A percentile compares a stretch with the other conserved stretches of the same genome.
Evolutionary conservation across 495 filamentous ascomycete genomes (phyloP).

Genomic region (Thermothielavioides terrestris): DNA sequence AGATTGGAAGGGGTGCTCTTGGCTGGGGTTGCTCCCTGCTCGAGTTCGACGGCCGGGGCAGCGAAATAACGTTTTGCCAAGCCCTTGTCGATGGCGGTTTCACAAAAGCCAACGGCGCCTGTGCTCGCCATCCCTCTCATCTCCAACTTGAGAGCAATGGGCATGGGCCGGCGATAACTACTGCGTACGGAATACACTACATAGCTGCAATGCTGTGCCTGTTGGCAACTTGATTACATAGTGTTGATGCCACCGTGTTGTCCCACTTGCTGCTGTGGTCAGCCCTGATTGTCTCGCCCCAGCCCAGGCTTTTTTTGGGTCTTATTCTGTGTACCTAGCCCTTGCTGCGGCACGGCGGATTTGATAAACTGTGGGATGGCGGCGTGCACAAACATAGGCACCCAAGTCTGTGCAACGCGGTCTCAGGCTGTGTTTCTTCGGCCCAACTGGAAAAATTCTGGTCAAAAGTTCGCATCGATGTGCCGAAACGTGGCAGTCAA

Average conservation of each 20-base stretch:
- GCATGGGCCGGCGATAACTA: background rate
- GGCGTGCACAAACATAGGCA: too few relatives aligned
- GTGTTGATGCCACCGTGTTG: background rate
- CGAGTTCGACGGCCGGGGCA: constrained; percentile 2
- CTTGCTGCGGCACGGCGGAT: background rate
- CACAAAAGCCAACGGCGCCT: background rate
- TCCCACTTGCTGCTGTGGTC: background rate
- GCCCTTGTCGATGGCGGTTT: constrained; percentile 8
- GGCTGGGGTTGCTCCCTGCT: constrained; percentile 4
- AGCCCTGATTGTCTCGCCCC: background rate
- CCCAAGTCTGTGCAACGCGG: too few relatives aligned
- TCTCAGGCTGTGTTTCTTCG: background rate
- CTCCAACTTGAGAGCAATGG: background rate
- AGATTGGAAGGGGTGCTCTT: constrained; percentile 8
- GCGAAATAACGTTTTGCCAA: constrained; percentile 17
- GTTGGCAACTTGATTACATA: too few relatives aligned
- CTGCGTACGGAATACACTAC: too few relatives aligned
- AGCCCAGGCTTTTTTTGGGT: background rate
- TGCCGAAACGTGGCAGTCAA: constrained; percentile 11
- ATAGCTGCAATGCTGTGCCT: background rate
- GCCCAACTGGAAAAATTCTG: background rate
- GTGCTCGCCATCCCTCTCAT: constrained; percentile 1
- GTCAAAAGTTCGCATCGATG: background rate
- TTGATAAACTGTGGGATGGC: background rate
- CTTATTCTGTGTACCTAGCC: background rate